phyloP scores from a whole-genome alignment of 306 rosid genomes.

The Rubus parviflorus region DNA sequence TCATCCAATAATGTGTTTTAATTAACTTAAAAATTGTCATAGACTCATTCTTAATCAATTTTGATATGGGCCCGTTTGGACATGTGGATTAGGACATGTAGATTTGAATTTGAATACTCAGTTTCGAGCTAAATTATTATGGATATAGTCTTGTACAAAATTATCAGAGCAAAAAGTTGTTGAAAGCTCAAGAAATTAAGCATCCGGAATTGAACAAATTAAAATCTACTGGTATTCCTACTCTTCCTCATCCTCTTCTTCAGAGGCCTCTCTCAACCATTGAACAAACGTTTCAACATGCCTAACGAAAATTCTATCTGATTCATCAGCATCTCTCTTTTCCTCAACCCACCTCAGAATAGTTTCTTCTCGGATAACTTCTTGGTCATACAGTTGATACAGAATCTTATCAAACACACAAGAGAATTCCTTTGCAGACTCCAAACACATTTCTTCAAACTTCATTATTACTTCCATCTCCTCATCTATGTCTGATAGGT shows the following conservation, averaged over 20 bases:
- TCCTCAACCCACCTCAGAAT: conserved; percentile 90
- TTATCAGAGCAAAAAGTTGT: not conserved
- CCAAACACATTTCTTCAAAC: conserved; percentile 90
- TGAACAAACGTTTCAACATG: conserved; percentile 65
- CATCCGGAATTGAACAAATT: not conserved
- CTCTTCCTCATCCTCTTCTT: conserved; percentile 72
- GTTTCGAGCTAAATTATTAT: not conserved
- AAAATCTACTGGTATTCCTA: conserved; percentile 18
- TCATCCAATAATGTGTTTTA: no score
- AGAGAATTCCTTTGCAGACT: conserved; percentile 75
- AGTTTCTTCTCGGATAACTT: conserved; percentile 77
- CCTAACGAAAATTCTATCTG: conserved; percentile 68
- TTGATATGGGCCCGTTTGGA: no score
- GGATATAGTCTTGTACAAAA: not conserved
- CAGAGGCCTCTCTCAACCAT: conserved; percentile 83
- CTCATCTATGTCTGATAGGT: conserved; percentile 73
- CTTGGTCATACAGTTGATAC: conserved; percentile 60
- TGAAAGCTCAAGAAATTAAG: no score
- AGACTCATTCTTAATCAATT: no score
- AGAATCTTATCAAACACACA: conserved; percentile 68
- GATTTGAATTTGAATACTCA: no score
- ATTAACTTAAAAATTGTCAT: not conserved
- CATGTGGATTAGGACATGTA: no score
- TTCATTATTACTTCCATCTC: conserved; percentile 90
- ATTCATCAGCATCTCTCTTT: conserved; percentile 74